Base-by-base conservation (phyloP, 768 basidiomycete genomes). In the Mycena pura region DNA sequence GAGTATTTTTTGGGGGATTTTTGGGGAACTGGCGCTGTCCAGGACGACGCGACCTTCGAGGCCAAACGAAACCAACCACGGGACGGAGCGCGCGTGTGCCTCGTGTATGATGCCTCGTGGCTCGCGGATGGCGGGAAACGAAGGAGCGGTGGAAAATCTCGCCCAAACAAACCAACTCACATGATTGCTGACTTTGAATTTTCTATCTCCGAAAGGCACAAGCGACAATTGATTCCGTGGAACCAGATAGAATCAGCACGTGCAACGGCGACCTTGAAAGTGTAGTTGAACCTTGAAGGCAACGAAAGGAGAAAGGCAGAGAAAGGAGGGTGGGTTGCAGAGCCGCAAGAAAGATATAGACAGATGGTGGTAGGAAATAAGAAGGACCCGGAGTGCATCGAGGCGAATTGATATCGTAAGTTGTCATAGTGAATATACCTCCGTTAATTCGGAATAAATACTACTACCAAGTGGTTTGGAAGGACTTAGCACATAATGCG, bases 101-200 rank as follows among this genome's bases (percentile, higher is more conserved):
- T 83, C 82, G 82, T 83, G 81, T 74, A 68, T 67, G 67, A 69
- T 69, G 76, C 82, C 81, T 83, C 82, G 82, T 83, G 82, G 77
- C 66, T 74, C 77, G 72, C 73, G 65, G 63, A 68, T 46, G 64
- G 55, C 54, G 59, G 60, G 59, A 55, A 64, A 63, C 44, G 51
- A 60, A 60, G 50, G 51, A 65, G 51, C 21, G 41, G n/a, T n/a
- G 32, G 52, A 52, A 48, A 34, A 22, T 44, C 39, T 13, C 19
- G 27, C 21, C 8, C 43, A 47, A 50, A 47, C 50, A 47, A 60
- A 60, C 25, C 44, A 53, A 57, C 58, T 19, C 15, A 50, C 58
- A 41, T 28, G 39, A 40, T 32, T 49, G 55, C 38, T 57, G 47
- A 57, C 27, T n/a, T n/a, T n/a, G 29, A 46, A 47, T 47, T n/a